Percentiles rank a stretch among this genome's conserved stretches.
Conservation (phyloP, 768 basidiomycete genomes). For the Inosperma sp. region DNA sequence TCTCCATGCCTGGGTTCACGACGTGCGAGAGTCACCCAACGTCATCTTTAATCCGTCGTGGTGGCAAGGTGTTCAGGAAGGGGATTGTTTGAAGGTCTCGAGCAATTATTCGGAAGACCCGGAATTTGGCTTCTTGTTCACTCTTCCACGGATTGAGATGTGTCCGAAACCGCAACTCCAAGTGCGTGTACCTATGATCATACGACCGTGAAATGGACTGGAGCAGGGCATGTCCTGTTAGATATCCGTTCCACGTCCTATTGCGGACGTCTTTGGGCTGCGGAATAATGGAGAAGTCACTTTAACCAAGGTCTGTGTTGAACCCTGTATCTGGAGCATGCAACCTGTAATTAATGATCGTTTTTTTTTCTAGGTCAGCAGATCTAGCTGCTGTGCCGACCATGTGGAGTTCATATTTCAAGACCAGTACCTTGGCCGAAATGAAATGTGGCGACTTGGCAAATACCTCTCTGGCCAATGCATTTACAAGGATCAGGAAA, state of each 20-base stretch:
- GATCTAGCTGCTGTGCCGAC: slow-evolving; percentile 56
- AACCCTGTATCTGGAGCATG: no score
- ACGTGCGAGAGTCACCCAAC: slow-evolving; percentile 46
- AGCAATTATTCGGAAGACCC: slow-evolving; percentile 37
- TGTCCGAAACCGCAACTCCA: slow-evolving; percentile 61
- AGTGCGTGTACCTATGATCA: slow-evolving; percentile 32
- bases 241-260: slow-evolving; percentile 71
- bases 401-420: slow-evolving; percentile 89
- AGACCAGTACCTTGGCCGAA: slow-evolving; percentile 92
- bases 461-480: slow-evolving; percentile 77
- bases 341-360: no score
- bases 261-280: slow-evolving; percentile 66
- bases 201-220: background rate
- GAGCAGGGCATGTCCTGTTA: slow-evolving; percentile 23
- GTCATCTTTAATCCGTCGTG: slow-evolving; percentile 68
- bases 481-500: slow-evolving; percentile 77
- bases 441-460: slow-evolving; percentile 95
- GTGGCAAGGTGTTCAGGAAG: slow-evolving; percentile 77
- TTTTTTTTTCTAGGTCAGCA: slow-evolving; percentile 54
- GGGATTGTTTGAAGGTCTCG: slow-evolving; percentile 62
- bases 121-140: slow-evolving; percentile 53
- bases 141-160: slow-evolving; percentile 61
- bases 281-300: slow-evolving; percentile 70
- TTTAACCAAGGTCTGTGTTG: slow-evolving; percentile 53
- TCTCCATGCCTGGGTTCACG: slow-evolving; percentile 7